Evolutionary conservation across 768 basidiomycete genomes (phyloP).

Genomic region (Pisolithus microcarpus): DNA sequence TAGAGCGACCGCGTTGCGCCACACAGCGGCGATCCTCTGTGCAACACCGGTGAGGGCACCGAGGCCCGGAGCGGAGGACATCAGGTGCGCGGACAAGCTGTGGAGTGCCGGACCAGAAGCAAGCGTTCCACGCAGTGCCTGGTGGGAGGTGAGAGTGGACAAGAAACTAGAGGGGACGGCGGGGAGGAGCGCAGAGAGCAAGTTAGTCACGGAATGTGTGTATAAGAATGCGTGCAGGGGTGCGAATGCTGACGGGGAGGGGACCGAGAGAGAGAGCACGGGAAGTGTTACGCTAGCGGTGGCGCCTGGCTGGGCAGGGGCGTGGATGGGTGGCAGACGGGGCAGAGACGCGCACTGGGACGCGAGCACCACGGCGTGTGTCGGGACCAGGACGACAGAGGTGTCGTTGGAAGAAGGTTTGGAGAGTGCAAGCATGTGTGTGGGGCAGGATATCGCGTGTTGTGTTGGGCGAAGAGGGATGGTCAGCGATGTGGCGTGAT

Average conservation of each 20-base stretch:
- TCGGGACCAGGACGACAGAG: conserved; percentile 47
- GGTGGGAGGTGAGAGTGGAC: conserved; percentile 23
- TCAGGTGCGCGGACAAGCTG: conserved; percentile 47
- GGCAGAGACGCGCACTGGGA: conserved; percentile 63
- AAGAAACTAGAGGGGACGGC: conserved; percentile 22
- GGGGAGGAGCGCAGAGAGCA: conserved; percentile 46
- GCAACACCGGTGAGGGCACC: conserved; percentile 44
- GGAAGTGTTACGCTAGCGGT: conserved; percentile 42
- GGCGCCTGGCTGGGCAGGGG: conserved; percentile 27
- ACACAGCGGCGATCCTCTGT: conserved; percentile 53
- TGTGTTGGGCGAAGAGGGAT: conserved; percentile 26
- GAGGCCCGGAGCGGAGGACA: conserved; percentile 36
- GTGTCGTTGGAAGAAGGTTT: conserved; percentile 25
- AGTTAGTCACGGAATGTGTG: conserved; percentile 43
- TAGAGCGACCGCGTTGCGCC: conserved; percentile 66
- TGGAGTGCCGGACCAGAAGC: conserved; percentile 47
- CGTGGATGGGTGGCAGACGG: conserved; percentile 36
- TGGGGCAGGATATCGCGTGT: conserved; percentile 30
- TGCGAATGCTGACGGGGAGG: conserved; percentile 55
- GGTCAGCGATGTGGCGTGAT: conserved; percentile 24
- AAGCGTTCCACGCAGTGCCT: conserved; percentile 34
- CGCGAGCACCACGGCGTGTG: conserved; percentile 64
- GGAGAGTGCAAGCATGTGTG: conserved; percentile 47
- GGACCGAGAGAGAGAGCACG: conserved; percentile 55
- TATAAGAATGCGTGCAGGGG: conserved; percentile 61